Conservation (phyloP, 2,329 filamentous ascomycete species). For the Xylaria sp. region DNA sequence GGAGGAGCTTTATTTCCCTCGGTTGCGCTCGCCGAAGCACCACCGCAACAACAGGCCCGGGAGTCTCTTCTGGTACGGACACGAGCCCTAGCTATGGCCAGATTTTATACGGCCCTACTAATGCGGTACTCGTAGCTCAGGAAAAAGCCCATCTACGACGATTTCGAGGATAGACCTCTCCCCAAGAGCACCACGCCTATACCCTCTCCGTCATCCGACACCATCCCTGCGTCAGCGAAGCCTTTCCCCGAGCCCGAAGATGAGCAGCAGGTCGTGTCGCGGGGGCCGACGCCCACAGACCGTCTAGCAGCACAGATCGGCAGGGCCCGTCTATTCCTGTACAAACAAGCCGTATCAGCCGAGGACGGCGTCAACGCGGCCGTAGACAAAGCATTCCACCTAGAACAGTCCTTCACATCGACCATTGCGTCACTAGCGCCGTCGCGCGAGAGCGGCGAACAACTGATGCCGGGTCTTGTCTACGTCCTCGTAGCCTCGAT, state of each 20-base stretch:
- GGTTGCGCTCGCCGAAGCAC: constrained; percentile 60
- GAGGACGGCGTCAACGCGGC: constrained; percentile 86
- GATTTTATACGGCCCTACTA: constrained; percentile 3
- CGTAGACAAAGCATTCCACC: constrained; percentile 81
- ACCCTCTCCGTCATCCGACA: constrained; percentile 50
- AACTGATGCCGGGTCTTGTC: constrained; percentile 86
- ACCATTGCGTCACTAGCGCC: constrained; percentile 91
- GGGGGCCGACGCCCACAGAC: constrained; percentile 83
- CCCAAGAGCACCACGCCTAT: constrained; percentile 44
- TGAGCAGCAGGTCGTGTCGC: constrained; percentile 43
- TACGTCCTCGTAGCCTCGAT: constrained; percentile 95
- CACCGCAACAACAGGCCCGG: constrained; percentile 42
- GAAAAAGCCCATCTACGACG: constrained; percentile 85
- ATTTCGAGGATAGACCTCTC: constrained; percentile 60
- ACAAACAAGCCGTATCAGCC: constrained; percentile 76
- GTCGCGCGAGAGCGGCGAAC: constrained; percentile 84
- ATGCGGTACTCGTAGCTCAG: constrained; percentile 46
- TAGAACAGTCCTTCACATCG: constrained; percentile 89
- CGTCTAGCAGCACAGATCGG: constrained; percentile 86
- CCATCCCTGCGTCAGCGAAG: constrained; percentile 45
- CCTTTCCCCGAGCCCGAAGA: constrained; percentile 47
- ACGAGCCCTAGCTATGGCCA: constrained; percentile 19
- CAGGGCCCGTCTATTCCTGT: constrained; percentile 80
- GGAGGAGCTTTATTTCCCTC: constrained; percentile 51
- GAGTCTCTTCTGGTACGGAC: constrained; percentile 35